phyloP scores from a whole-genome alignment of 2,329 filamentous ascomycete genomes.

The Cladosporium halotolerans region DNA sequence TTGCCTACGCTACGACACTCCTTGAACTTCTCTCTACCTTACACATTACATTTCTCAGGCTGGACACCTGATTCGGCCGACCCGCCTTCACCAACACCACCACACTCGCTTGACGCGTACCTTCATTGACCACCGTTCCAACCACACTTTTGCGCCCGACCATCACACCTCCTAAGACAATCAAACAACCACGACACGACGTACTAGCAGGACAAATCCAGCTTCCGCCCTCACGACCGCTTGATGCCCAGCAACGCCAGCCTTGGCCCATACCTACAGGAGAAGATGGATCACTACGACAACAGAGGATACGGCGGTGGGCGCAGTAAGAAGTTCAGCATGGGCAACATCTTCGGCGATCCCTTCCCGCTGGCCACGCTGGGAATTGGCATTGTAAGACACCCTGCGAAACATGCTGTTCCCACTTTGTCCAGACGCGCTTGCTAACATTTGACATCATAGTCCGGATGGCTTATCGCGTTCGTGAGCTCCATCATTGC shows the following conservation, averaged over 20 bases:
- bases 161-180: background rate
- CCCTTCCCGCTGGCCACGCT: constrained; percentile 92
- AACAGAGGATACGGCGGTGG: constrained; percentile 3
- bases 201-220: background rate
- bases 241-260: constrained; percentile 12
- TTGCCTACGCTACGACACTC: background rate
- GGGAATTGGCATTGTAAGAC: constrained; percentile 78
- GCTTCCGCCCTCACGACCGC: background rate
- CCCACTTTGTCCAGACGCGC: constrained; percentile 19
- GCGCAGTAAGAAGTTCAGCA: constrained; percentile 47
- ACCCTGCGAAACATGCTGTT: constrained; percentile 9
- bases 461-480: constrained; percentile 94
- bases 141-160: background rate
- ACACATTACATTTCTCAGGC: background rate
- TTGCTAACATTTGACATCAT: constrained; percentile 12
- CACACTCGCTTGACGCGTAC: constrained; percentile 13
- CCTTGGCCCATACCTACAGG: constrained; percentile 7
- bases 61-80: constrained; percentile 9
- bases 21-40: background rate
- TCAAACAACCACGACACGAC: constrained; percentile 3
- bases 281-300: constrained; percentile 12
- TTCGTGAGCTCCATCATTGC: constrained; percentile 82
- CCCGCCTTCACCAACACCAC: constrained; percentile 5
- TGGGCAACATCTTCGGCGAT: constrained; percentile 90
- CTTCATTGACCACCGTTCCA: constrained; percentile 1